Conservation (phyloP, 805 yeast species). For the Wickerhamomyces subpelliculosus region DNA sequence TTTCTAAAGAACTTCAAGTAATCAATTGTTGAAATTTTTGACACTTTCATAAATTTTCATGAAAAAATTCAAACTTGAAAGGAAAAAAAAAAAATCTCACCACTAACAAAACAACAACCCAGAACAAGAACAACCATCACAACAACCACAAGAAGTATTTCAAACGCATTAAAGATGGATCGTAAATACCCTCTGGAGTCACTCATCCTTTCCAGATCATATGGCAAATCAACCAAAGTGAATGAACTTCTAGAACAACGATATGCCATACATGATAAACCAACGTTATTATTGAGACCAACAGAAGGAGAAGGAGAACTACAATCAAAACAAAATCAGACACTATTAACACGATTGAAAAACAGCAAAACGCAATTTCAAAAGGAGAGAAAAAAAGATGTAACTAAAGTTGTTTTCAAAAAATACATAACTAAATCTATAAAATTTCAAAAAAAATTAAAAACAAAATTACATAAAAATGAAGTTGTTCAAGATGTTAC, state of each 20-base stretch:
- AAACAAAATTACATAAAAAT: constrained; percentile 16
- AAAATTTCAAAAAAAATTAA: constrained; percentile 17
- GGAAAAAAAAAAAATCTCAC: neutral
- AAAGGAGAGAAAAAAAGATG: constrained; percentile 20
- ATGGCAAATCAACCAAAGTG: constrained; percentile 12
- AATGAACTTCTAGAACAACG: constrained; percentile 28
- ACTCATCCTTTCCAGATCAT: constrained; percentile 14
- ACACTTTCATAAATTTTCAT: neutral
- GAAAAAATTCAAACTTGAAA: no score
- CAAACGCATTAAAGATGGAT: no score
- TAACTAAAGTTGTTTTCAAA: constrained; percentile 25
- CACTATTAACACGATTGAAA: constrained; percentile 9
- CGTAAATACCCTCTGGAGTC: constrained; percentile 18
- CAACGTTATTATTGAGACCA: constrained; percentile 25
- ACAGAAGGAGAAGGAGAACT: constrained; percentile 26
- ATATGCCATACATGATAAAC: constrained; percentile 23
- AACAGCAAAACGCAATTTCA: constrained; percentile 10
- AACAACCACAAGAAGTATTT: no score
- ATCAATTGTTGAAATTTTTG: no score
- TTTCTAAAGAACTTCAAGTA: no score
- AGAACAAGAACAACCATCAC: neutral
- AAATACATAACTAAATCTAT: constrained; percentile 19
- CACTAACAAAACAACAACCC: neutral
- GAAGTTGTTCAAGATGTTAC: constrained; percentile 9
- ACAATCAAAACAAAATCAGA: constrained; percentile 15